Conservation (phyloP, 1,139 yeast genomes). For the Torulaspora pretoriensis region DNA sequence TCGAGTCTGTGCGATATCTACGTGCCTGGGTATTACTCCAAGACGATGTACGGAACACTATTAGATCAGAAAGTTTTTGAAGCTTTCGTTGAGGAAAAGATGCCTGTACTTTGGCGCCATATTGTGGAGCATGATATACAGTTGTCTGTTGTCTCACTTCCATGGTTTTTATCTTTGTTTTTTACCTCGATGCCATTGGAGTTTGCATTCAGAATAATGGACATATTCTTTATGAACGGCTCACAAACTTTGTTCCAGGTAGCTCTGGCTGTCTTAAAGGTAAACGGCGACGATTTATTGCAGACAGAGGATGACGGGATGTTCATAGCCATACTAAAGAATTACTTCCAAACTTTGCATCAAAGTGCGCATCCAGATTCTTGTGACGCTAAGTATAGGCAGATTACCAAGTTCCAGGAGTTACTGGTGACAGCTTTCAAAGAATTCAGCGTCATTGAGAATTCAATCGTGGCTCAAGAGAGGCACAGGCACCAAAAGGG, state of each 20-base stretch:
- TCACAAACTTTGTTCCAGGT: conserved; percentile 88
- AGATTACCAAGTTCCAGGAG: conserved; percentile 83
- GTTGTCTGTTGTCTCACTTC: conserved; percentile 87
- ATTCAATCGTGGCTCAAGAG: conserved; percentile 63
- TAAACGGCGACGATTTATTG: conserved; percentile 80
- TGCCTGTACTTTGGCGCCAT: conserved; percentile 88
- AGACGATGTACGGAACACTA: conserved; percentile 95
- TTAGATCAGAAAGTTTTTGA: conserved; percentile 93
- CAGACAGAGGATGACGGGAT: conserved; percentile 88
- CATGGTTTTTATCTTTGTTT: conserved; percentile 92
- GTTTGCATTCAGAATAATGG: conserved; percentile 87
- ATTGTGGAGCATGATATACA: conserved; percentile 78
- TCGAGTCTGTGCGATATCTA: conserved; percentile 76
- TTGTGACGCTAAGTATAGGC: conserved; percentile 56
- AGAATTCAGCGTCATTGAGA: conserved; percentile 79
- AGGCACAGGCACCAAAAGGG: conserved; percentile 70
- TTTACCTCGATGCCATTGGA: conserved; percentile 92
- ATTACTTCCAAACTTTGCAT: conserved; percentile 73
- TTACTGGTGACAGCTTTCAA: conserved; percentile 86
- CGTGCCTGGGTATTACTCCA: conserved; percentile 94
- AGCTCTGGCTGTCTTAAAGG: conserved; percentile 78
- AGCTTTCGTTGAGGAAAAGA: conserved; percentile 77
- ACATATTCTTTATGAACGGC: conserved; percentile 87
- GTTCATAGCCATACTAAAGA: conserved; percentile 78
- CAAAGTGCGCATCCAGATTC: conserved; percentile 78